Evolutionary conservation across 2,329 filamentous ascomycete species (phyloP).

Genomic region (Fusarium cicatricum): DNA sequence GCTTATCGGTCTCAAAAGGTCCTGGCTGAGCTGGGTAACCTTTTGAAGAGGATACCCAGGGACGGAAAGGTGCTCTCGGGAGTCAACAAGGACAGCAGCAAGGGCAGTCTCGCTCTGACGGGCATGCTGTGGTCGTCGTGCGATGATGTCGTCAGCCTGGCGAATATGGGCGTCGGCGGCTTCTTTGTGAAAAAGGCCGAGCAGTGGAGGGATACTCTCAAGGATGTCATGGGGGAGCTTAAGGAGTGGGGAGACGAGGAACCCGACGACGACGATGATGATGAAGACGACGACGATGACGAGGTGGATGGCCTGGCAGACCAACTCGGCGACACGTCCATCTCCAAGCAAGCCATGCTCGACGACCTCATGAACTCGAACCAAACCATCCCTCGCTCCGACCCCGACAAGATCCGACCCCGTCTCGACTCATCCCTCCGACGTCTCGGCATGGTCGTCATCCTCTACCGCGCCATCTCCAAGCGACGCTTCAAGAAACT

Average conservation of each 20-base stretch:
- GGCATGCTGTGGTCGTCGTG: conserved; percentile 86
- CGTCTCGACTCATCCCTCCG: conserved; percentile 70
- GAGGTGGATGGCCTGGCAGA: conserved; percentile 54
- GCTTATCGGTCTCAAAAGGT: conserved; percentile 65
- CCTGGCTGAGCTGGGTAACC: conserved; percentile 67
- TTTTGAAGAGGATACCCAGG: conserved; percentile 67
- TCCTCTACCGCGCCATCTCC: conserved; percentile 73
- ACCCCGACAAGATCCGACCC: conserved; percentile 70
- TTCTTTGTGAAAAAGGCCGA: conserved; percentile 76
- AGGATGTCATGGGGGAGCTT: conserved; percentile 85
- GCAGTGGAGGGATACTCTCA: conserved; percentile 76
- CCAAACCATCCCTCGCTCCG: conserved; percentile 68
- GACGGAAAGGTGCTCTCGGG: conserved; percentile 62
- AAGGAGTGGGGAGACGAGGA: conserved; percentile 87
- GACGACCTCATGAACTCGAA: conserved; percentile 73
- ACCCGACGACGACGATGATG: conserved; percentile 63
- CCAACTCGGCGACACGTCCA: conserved; percentile 42
- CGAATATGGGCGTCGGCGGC: conserved; percentile 72
- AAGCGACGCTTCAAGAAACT: conserved; percentile 74
- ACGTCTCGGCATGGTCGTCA: conserved; percentile 70
- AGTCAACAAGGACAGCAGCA: conserved; percentile 47
- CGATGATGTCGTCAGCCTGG: conserved; percentile 73
- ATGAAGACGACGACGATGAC: conserved; percentile 63
- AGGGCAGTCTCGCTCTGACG: conserved; percentile 69
- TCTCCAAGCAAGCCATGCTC: conserved; percentile 63